Evolutionary conservation across 139 green algal species (phyloP), one percentile per base, ranked within the genome.

Genomic region (Chlamydomonas sphaeroides): DNA sequence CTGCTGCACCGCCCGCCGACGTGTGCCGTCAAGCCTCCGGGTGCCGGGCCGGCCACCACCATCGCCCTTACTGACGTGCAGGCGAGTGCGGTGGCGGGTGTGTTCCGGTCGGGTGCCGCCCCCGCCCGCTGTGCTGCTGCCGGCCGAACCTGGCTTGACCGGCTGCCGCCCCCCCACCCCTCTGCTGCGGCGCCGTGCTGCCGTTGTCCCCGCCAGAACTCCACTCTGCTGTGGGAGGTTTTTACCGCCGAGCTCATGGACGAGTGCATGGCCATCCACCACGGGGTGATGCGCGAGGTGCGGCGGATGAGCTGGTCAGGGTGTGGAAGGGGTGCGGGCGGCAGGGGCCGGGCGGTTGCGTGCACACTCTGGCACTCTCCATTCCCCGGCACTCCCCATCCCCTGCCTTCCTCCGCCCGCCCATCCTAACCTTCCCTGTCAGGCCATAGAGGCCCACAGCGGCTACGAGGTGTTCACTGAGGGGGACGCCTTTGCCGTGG

Each of bases 401-500:
- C 20, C 51, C 17, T 28, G 15, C 20, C 17, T 10, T 28, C 51
- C 10, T 21, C 10, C 45, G 45, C 10, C 45, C 10, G 10, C 14
- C 14, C 45, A 10, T 21, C 45, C n/a, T n/a, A n/a, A n/a, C n/a
- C n/a, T n/a, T n/a, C n/a, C n/a, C n/a, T n/a, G n/a, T n/a, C n/a
- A n/a, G n/a, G n/a, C n/a, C n/a, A n/a, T n/a, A n/a, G n/a, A n/a
- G n/a, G n/a, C n/a, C n/a, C n/a, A n/a, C n/a, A n/a, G n/a, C n/a
- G n/a, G n/a, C n/a, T n/a, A n/a, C n/a, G 71, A 79, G 71, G 51
- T 79, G 36, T 68, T 56, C 36, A 79, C 72, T 4, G 76, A 87
- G 68, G 86, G 88, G 0, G 88, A 91, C 70, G 70, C 84, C 23
- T 91, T 91, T 76, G 59, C 83, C 25, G 45, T 91, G 23, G 89